Evolutionary conservation across 148 eudicot genomes (phyloP), one percentile per base, ranked within the genome.

Genomic region (Fagopyrum homotropicum): DNA sequence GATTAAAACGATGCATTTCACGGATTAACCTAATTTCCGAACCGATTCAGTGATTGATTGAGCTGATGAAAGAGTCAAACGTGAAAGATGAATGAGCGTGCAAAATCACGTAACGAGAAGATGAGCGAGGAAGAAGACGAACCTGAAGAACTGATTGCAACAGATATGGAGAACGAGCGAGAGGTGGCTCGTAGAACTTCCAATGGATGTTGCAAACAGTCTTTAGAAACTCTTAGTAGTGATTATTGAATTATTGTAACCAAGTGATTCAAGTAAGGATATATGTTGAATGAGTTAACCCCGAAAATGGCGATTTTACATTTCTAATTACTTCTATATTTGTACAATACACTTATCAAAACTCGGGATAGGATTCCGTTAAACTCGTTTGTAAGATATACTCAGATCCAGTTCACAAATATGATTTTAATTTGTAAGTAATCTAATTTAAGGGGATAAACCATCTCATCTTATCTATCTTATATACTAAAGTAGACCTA

Each of bases 91-190:
- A 29, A 26, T 26, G 15, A 26, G 40, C 68, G 43, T 61, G 44
- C 43, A 44, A 61, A 59, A 59, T 9, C 5, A 26, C 29, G 68
- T 61, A 26, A 14, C 10, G 40, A 61, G 15, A 14, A 61, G 43
- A 10, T 29, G 11, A 57, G 64, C 64, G 64, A 57, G 35, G 35
- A 57, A 61, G 44, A 61, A 43, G 9, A 26, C 68, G 43, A 61
- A 61, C 68, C 68, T 61, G 68, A 61, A 61, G 44, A 61, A 26
- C 15, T n/a, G 6, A 9, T 26, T 43, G 43, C 68, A 61, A 5
- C 68, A 61, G 63, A 61, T 61, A 22, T 61, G 15, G 68, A 61
- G 64, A 61, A 29, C 30, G 68, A 61, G 57, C 17, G 57, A 52
- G 57, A 4, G 1, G 9, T 29, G 30, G 68, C 10, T 29, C 10